phyloP scores from a whole-genome alignment of 2,329 filamentous ascomycete genomes.

The Fragosphaeria purpurea region DNA sequence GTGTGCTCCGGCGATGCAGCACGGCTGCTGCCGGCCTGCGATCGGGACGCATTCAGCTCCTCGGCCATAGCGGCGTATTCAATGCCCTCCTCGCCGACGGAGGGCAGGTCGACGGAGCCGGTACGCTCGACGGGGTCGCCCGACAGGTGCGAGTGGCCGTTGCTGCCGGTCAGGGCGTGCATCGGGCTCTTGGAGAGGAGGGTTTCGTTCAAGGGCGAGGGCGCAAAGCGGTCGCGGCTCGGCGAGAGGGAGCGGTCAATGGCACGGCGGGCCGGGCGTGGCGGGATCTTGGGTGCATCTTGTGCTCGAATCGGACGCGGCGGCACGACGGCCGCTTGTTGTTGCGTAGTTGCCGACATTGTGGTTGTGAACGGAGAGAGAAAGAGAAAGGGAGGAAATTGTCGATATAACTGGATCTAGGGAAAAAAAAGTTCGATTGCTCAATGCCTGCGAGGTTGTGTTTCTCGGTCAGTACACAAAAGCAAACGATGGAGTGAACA shows the following conservation, averaged over 20 bases:
- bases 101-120: conserved; percentile 71
- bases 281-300: conserved; percentile 62
- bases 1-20: conserved; percentile 57
- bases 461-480: no score
- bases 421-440: no score
- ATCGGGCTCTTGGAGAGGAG: conserved; percentile 37
- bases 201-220: conserved; percentile 73
- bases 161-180: conserved; percentile 21
- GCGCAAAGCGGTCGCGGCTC: conserved; percentile 67
- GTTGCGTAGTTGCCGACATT: conserved; percentile 41
- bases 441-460: no score
- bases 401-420: neutral
- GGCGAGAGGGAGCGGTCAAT: conserved; percentile 69
- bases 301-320: conserved; percentile 44
- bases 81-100: conserved; percentile 77
- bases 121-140: conserved; percentile 47
- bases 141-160: conserved; percentile 13
- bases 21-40: conserved; percentile 27
- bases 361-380: neutral
- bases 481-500: no score
- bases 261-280: conserved; percentile 61
- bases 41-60: conserved; percentile 26
- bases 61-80: conserved; percentile 63
- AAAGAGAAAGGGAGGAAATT: neutral
- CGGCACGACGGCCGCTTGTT: conserved; percentile 38